phyloP scores from a whole-genome alignment of 768 basidiomycete genomes.

The Cantharellus anzutake region DNA sequence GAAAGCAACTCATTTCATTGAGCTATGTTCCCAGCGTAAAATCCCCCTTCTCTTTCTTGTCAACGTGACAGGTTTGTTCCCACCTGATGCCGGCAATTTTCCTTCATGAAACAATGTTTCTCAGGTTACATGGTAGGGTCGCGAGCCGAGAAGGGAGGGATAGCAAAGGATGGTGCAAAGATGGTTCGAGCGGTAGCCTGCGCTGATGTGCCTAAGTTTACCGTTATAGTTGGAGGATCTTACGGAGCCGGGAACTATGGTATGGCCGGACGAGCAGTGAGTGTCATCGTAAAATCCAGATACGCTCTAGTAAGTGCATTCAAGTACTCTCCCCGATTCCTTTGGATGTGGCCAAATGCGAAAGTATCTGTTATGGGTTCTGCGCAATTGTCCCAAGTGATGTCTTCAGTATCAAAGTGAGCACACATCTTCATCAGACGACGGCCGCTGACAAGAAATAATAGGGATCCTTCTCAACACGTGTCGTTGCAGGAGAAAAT shows the following conservation, averaged over 20 bases:
- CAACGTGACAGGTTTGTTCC: conserved; percentile 60
- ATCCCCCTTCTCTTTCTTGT: conserved; percentile 87
- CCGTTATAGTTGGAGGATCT: conserved; percentile 81
- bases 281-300: conserved; percentile 15
- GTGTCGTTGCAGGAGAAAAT: conserved; percentile 58
- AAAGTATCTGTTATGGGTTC: conserved; percentile 94
- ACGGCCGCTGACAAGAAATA: not conserved
- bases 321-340: conserved; percentile 82
- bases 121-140: conserved; percentile 91
- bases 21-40: conserved; percentile 77
- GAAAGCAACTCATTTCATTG: conserved; percentile 90
- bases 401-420: conserved; percentile 74
- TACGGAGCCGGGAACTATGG: conserved; percentile 95
- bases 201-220: conserved; percentile 86
- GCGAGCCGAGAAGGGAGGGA: conserved; percentile 84
- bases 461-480: conserved; percentile 65
- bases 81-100: not conserved
- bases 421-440: conserved; percentile 9
- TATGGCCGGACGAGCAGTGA: conserved; percentile 82
- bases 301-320: not conserved
- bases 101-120: not conserved
- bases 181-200: conserved; percentile 94
- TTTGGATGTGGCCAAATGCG: conserved; percentile 96
- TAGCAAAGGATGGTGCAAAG: conserved; percentile 91
- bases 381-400: conserved; percentile 80